A percentile compares a stretch with the other conserved stretches of the same genome.
phyloP scores from a whole-genome alignment of 805 yeast genomes.

The Sungouiella blattae region DNA sequence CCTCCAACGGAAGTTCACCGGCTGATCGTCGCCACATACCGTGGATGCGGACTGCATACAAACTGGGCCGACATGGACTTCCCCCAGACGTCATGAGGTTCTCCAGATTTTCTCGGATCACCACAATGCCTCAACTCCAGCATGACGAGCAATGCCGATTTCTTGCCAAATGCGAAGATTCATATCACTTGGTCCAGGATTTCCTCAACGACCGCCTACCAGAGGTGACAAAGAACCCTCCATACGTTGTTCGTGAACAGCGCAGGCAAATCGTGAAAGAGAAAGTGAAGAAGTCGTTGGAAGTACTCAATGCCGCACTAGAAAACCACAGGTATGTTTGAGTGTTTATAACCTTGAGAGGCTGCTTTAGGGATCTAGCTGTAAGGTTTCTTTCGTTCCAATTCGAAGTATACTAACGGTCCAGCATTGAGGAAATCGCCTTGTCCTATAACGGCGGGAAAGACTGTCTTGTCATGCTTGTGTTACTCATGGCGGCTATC shows the following conservation, averaged over 20 bases:
- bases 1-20: too few relatives aligned
- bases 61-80: neutral
- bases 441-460: slow-evolving; percentile 95
- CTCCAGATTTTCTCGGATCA: neutral
- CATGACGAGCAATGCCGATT: slow-evolving; percentile 4
- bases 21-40: too few relatives aligned
- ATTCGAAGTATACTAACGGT: slow-evolving; percentile 20
- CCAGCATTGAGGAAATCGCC: slow-evolving; percentile 52
- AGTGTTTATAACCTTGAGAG: too few relatives aligned
- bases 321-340: slow-evolving; percentile 30
- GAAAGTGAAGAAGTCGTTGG: slow-evolving; percentile 26
- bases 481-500: slow-evolving; percentile 61
- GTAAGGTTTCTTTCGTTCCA: too few relatives aligned
- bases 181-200: slow-evolving; percentile 28
- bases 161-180: slow-evolving; percentile 26
- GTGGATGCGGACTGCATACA: too few relatives aligned
- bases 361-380: too few relatives aligned
- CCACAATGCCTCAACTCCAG: slow-evolving; percentile 3
- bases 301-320: slow-evolving; percentile 25
- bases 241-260: slow-evolving; percentile 19
- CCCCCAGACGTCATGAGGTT: too few relatives aligned
- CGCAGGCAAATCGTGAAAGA: slow-evolving; percentile 24
- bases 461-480: slow-evolving; percentile 87
- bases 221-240: slow-evolving; percentile 14
- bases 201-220: slow-evolving; percentile 29